Evolutionary conservation across 768 basidiomycete species (phyloP).

Genomic region (Cantharellus cinnabarinus): DNA sequence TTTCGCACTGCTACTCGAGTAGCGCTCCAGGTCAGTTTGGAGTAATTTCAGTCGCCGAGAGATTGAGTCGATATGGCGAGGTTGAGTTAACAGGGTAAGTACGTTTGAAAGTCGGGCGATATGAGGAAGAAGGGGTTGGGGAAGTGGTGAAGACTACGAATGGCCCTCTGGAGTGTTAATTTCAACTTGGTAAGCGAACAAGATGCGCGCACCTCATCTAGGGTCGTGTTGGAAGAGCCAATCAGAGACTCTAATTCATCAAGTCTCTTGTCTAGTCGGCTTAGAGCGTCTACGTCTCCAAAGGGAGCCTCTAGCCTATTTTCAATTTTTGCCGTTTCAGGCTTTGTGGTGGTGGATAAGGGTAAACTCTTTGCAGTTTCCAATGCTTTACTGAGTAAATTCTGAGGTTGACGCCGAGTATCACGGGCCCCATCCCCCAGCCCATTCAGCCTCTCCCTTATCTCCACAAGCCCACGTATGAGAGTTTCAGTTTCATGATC

Average conservation of each 20-base stretch:
- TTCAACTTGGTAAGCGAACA: background rate
- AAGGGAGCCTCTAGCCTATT: background rate
- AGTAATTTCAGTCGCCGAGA: slow-evolving; percentile 84
- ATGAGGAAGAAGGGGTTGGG: slow-evolving; percentile 63
- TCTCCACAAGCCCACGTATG: slow-evolving; percentile 57
- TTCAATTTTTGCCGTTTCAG: background rate
- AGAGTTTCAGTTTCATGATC: slow-evolving; percentile 49
- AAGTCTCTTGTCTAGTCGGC: slow-evolving; percentile 67
- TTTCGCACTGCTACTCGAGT: slow-evolving; percentile 18
- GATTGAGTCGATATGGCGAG: slow-evolving; percentile 87
- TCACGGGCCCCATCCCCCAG: slow-evolving; percentile 10
- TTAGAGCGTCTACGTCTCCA: slow-evolving; percentile 28
- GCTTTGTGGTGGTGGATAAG: background rate
- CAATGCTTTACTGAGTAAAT: background rate
- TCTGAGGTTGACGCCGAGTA: background rate
- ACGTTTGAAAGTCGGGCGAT: slow-evolving; percentile 70
- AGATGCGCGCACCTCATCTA: slow-evolving; percentile 51
- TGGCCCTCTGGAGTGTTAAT: background rate
- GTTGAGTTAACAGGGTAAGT: slow-evolving; percentile 75
- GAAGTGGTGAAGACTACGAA: slow-evolving; percentile 43
- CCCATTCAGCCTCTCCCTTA: slow-evolving; percentile 44
- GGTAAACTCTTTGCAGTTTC: background rate
- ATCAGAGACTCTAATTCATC: slow-evolving; percentile 66
- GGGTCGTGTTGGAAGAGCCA: slow-evolving; percentile 54
- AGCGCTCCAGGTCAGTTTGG: slow-evolving; percentile 78